These are phyloP conservation scores for Sporisorium exsertum DNA, from an alignment of 1,284 basidiomycete species.

Conservation along the genomic window DNA sequence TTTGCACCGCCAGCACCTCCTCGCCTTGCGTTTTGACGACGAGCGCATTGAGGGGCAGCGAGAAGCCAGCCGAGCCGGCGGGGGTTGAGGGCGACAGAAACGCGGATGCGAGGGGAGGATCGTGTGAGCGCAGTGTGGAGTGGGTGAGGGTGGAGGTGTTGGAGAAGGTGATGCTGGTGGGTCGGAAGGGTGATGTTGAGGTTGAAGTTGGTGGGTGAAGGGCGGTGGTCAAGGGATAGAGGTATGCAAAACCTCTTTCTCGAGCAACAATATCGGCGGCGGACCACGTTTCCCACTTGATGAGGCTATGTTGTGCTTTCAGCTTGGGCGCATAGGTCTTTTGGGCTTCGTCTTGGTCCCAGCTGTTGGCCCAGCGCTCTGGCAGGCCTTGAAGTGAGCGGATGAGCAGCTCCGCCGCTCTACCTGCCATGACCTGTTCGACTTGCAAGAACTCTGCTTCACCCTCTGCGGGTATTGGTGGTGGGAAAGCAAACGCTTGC, in stretches of 20 bases:
- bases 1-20: slow-evolving; percentile 13
- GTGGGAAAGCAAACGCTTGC: slow-evolving; percentile 71
- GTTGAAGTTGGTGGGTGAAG: background rate
- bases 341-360: slow-evolving; percentile 33
- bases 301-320: slow-evolving; percentile 20
- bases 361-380: slow-evolving; percentile 70
- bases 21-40: slow-evolving; percentile 13
- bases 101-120: background rate
- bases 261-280: slow-evolving; percentile 55
- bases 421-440: slow-evolving; percentile 75
- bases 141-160: background rate
- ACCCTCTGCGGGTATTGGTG: slow-evolving; percentile 44
- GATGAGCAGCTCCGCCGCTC: slow-evolving; percentile 81
- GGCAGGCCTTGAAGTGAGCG: slow-evolving; percentile 78
- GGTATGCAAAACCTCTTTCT: slow-evolving; percentile 51
- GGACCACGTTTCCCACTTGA: slow-evolving; percentile 50
- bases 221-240: slow-evolving; percentile 45
- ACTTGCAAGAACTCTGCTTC: slow-evolving; percentile 74
- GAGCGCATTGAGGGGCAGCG: slow-evolving; percentile 9
- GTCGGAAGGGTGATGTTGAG: slow-evolving; percentile 3
- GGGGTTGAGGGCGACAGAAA: background rate
- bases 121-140: background rate
- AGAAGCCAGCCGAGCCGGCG: slow-evolving; percentile 31
- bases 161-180: slow-evolving; percentile 6
- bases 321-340: slow-evolving; percentile 57